Evolutionary conservation across 257 asterid genomes (phyloP).

Genomic region (Cruciata laevipes): DNA sequence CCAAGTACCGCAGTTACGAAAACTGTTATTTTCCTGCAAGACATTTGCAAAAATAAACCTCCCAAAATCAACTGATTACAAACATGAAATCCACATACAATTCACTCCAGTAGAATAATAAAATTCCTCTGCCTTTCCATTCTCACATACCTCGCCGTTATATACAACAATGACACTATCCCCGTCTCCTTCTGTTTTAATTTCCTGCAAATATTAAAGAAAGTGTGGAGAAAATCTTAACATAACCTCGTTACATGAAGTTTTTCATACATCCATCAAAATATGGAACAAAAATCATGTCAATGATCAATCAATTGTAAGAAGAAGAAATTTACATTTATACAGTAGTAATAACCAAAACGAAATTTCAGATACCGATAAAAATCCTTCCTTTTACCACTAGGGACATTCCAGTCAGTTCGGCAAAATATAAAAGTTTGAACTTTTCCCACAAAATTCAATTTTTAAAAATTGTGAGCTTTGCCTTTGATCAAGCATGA

Average conservation of each 20-base stretch:
- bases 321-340: too few species aligned
- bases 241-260: background rate
- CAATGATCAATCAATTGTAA: background rate
- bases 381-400: background rate
- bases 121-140: background rate
- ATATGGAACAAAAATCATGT: background rate
- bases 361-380: too few species aligned
- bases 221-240: background rate
- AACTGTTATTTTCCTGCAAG: background rate
- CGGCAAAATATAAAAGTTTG: background rate
- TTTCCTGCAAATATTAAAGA: background rate
- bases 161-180: background rate
- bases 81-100: background rate
- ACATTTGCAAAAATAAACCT: background rate
- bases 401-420: background rate
- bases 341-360: too few species aligned
- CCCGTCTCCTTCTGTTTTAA: background rate
- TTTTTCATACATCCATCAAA: background rate
- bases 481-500: background rate
- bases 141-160: background rate
- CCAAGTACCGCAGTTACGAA: background rate
- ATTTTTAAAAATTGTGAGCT: background rate
- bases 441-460: background rate
- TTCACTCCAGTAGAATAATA: background rate
- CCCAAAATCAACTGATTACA: background rate